Conservation (phyloP, 345 rosid genomes). For the Eucalyptus brandiana region DNA sequence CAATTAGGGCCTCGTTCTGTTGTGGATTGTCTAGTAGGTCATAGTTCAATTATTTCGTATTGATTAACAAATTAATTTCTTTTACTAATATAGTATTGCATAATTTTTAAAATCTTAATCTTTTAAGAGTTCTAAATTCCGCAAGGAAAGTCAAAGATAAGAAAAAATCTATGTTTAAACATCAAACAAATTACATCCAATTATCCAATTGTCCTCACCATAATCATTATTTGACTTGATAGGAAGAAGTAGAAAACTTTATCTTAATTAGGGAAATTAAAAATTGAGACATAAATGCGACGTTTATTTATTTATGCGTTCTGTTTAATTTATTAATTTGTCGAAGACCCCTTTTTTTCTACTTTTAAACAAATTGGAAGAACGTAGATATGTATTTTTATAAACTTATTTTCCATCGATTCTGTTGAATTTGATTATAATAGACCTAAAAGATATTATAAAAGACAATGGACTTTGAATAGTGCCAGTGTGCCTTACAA, state of each 20-base stretch:
- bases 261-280: fast-evolving
- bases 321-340: neutral
- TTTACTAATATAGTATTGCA: fast-evolving
- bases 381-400: too few species aligned
- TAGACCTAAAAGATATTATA: neutral
- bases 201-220: fast-evolving
- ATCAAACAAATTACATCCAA: neutral
- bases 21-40: too few species aligned
- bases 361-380: neutral
- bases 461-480: too few species aligned
- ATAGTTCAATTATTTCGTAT: too few species aligned
- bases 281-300: fast-evolving
- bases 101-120: too few species aligned
- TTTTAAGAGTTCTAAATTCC: too few species aligned
- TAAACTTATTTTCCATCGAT: too few species aligned
- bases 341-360: neutral
- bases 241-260: neutral
- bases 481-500: too few species aligned
- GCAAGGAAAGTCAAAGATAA: fast-evolving
- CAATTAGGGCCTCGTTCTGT: fast-evolving
- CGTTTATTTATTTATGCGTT: too few species aligned
- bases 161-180: too few species aligned
- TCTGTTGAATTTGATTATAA: neutral
- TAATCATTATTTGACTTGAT: neutral
- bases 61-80: too few species aligned